These are phyloP conservation scores for Erodium maritimum DNA, from an alignment of 345 rosid genomes.

Conservation along the genomic window DNA sequence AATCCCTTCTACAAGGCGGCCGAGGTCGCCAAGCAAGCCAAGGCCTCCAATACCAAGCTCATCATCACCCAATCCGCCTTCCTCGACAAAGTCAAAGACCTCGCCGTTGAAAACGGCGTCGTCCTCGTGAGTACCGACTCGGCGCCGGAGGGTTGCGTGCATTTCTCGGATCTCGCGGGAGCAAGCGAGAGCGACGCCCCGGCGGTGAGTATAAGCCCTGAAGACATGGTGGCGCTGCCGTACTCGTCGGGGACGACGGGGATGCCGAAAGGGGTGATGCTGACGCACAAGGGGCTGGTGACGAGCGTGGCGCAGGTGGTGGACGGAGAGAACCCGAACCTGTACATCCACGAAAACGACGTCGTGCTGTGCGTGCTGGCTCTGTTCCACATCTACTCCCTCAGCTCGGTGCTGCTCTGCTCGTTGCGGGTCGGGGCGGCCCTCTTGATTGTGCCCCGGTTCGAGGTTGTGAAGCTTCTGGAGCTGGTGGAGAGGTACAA, in stretches of 20 bases:
- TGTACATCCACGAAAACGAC: slow-evolving; percentile 54
- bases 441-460: slow-evolving; percentile 69
- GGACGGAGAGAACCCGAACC: slow-evolving; percentile 88
- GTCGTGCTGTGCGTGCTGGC: slow-evolving; percentile 70
- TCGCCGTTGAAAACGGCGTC: slow-evolving; percentile 20
- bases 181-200: slow-evolving; percentile 25
- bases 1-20: slow-evolving; percentile 73
- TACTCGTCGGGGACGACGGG: slow-evolving; percentile 97
- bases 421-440: slow-evolving; percentile 76
- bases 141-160: slow-evolving; percentile 35
- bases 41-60: slow-evolving; percentile 40
- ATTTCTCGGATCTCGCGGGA: slow-evolving; percentile 67
- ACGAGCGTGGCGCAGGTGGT: slow-evolving; percentile 87
- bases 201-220: slow-evolving; percentile 25
- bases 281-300: slow-evolving; percentile 63
- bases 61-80: slow-evolving; percentile 47
- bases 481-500: slow-evolving; percentile 50
- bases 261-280: slow-evolving; percentile 88
- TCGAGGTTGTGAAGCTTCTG: slow-evolving; percentile 44
- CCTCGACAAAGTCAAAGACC: slow-evolving; percentile 40
- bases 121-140: slow-evolving; percentile 33
- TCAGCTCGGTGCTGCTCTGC: slow-evolving; percentile 62
- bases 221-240: slow-evolving; percentile 79
- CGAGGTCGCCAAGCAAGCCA: slow-evolving; percentile 61
- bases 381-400: slow-evolving; percentile 67